These are phyloP conservation scores for Pseudonitzschia pungens DNA, from an alignment of 108 stramenopile species.

Conservation along the genomic window DNA sequence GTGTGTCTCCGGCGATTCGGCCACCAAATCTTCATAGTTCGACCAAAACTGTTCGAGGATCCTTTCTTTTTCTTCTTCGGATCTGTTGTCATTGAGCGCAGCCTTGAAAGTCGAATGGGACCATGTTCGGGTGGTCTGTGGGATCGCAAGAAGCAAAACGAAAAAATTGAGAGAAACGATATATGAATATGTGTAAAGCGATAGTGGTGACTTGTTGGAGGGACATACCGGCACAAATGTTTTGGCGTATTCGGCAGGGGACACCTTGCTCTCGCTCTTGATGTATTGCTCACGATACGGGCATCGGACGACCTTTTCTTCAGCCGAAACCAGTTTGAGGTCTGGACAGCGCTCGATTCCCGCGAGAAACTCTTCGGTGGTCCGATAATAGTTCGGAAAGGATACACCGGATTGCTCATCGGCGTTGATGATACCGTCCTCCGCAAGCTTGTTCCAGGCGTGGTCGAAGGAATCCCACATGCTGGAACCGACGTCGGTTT, in stretches of 20 bases:
- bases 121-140: conserved; percentile 40
- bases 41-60: conserved; percentile 46
- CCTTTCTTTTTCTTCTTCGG: conserved; percentile 38
- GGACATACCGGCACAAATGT: conserved; percentile 9
- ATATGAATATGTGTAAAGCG: neutral
- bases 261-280: conserved; percentile 23
- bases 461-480: conserved; percentile 53
- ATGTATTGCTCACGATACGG: conserved; percentile 45
- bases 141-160: no score
- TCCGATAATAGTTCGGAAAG: conserved; percentile 56
- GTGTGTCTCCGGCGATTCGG: conserved; percentile 38
- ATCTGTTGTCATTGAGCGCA: conserved; percentile 22
- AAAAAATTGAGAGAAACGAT: neutral
- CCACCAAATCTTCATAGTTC: conserved; percentile 44
- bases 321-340: conserved; percentile 33
- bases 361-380: conserved; percentile 40
- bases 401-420: conserved; percentile 41
- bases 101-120: conserved; percentile 41
- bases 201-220: neutral
- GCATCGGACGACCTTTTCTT: conserved; percentile 45
- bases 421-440: conserved; percentile 42
- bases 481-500: conserved; percentile 40
- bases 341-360: conserved; percentile 31
- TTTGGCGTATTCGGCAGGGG: conserved; percentile 34
- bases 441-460: conserved; percentile 38